Evolutionary conservation across 148 eudicot genomes (phyloP), one percentile per base, ranked within the genome.

Genomic region (Rhododendron simsii): DNA sequence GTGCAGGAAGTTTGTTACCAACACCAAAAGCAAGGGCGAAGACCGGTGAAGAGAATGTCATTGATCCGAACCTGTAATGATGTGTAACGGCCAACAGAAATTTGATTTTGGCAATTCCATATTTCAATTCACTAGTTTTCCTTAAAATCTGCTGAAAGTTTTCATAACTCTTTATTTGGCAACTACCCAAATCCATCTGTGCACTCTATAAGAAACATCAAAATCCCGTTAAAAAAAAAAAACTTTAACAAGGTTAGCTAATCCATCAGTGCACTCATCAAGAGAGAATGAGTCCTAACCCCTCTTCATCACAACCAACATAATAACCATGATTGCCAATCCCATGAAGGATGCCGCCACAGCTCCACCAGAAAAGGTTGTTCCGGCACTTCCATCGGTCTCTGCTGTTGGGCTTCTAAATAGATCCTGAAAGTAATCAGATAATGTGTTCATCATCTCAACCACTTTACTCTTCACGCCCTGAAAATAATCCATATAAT

Each of bases 321-420:
- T 86, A 50, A 96, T 93, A 85, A 92, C 97, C 98, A 95, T 93
- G 83, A 93, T 85, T 3, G 92, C 99, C 84, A 96, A 84, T 7
- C 94, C 96, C 90, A 95, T 82, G 35, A 96, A 87, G 9, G 92
- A 84, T 37, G 93, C 93, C 51, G 89, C 91, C 33, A 92, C 30
- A 3, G 85, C 84, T 63, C 50, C 71, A 28, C 90, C 90, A 0
- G n/a, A 55, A 48, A 74, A 13, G 61, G 81, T 80, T 28, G 84
- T 30, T 35, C 65, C 59, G 3, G 81, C 90, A 81, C 83, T 85
- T 81, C 89, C 81, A 89, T 87, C 82, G 28, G 55, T 21, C 41
- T 51, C 83, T 2, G 10, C 71, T 0, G 80, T 83, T 20, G 88
- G 76, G 5, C 71, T 83, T 16, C 88, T 90, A 81, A 92, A 92